Percentiles rank a stretch among this genome's conserved stretches.
Conservation (phyloP, 2,329 filamentous ascomycete species). For the Fusarium nodosum region DNA sequence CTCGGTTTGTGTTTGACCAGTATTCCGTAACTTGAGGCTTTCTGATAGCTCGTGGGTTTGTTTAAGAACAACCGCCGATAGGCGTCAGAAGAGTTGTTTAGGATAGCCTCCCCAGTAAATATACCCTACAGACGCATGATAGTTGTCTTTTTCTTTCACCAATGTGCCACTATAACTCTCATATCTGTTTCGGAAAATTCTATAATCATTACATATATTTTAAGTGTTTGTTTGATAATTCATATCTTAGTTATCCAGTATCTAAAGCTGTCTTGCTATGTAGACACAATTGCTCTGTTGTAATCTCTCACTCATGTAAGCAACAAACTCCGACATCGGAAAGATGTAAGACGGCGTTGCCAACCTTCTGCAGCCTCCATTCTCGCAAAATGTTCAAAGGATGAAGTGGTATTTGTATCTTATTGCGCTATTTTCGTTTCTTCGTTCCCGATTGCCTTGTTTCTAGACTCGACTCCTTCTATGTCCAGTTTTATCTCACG, state of each 20-base stretch:
- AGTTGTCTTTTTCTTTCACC: too few species aligned
- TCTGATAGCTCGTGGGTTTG: neutral
- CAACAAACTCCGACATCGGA: neutral
- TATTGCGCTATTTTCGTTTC: slow-evolving; percentile 18
- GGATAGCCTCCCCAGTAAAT: neutral
- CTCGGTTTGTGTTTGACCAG: neutral
- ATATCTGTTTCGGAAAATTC: neutral
- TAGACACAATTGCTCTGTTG: neutral
- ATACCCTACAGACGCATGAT: neutral
- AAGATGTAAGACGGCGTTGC: rapidly evolving
- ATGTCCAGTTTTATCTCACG: neutral
- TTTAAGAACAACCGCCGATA: neutral
- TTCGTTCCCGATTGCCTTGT: slow-evolving; percentile 7
- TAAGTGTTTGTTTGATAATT: neutral
- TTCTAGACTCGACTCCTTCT: neutral
- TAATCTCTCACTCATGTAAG: neutral
- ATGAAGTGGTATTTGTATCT: neutral
- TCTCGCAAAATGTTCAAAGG: neutral
- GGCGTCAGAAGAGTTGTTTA: neutral
- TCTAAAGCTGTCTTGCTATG: neutral
- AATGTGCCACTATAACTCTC: neutral
- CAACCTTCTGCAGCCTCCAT: too few species aligned
- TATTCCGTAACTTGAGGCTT: neutral
- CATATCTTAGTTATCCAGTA: too few species aligned
- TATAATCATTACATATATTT: neutral